Conservation (phyloP, 768 basidiomycete genomes). For the Rickenella mellea region DNA sequence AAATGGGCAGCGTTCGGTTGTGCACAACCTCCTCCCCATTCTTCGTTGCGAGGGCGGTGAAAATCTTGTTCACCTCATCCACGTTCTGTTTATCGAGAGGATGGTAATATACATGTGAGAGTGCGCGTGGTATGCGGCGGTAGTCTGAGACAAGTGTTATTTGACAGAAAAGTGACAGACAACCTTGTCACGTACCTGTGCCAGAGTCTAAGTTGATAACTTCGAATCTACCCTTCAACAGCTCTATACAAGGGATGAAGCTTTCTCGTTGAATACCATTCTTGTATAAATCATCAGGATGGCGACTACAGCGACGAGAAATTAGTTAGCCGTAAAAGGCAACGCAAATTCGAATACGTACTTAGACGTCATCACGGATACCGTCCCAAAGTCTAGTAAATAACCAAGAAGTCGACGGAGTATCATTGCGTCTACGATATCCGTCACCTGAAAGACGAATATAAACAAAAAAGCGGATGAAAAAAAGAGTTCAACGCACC, state of each 20-base stretch:
- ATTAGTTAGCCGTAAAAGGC: constrained; percentile 3
- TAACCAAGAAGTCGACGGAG: constrained; percentile 80
- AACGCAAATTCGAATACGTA: constrained; percentile 28
- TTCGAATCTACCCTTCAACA: constrained; percentile 79
- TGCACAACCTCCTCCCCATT: constrained; percentile 46
- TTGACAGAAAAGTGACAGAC: not conserved
- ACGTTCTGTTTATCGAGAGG: constrained; percentile 61
- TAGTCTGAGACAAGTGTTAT: constrained; percentile 54
- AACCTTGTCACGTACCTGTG: constrained; percentile 47
- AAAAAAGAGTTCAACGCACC: constrained; percentile 32
- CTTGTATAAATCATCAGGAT: constrained; percentile 96
- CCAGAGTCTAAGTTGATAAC: constrained; percentile 94
- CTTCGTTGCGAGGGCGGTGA: constrained; percentile 52
- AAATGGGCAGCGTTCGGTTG: constrained; percentile 66
- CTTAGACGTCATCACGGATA: constrained; percentile 98
- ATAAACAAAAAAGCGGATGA: constrained; percentile 3
- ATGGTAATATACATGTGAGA: constrained; percentile 90
- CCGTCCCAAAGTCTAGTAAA: constrained; percentile 81
- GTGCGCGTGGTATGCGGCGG: constrained; percentile 82
- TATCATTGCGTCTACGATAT: constrained; percentile 98
- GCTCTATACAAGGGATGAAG: constrained; percentile 90
- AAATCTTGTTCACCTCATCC: constrained; percentile 76
- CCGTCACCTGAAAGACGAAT: constrained; percentile 58
- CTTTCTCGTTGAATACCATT: constrained; percentile 95
- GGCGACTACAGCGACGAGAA: constrained; percentile 52